Evolutionary conservation across 2,329 filamentous ascomycete genomes (phyloP), one percentile per base, ranked within the genome.

Genomic region (Onygenales sp.): DNA sequence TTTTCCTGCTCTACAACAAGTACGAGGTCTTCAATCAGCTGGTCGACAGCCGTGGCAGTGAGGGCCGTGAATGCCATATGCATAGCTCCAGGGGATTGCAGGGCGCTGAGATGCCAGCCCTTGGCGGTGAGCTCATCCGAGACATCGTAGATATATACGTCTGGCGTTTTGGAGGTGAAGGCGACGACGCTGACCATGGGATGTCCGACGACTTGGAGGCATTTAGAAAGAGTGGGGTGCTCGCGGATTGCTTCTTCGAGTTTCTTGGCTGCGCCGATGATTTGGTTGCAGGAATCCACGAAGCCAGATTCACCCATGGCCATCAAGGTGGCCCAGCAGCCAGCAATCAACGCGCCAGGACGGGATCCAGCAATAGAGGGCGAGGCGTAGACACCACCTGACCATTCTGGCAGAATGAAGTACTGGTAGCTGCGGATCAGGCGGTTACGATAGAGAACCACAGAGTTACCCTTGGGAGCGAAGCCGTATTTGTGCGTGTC

Each of bases 401-500:
- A 84, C 93, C 93, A 98, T 72, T 95, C 88, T 6, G 93, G 86
- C 34, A 86, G 88, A 67, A 98, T 86, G 71, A 95, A 98, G 78
- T 98, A 98, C 72, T 98, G 93, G 71, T 95, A 92, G 54, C 83
- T 83, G 61, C 93, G 84, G 59, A 94, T 81, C 46, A 81, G 74
- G 36, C 84, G 80, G 45, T 83, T 87, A 62, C 93, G 88, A 78
- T 98, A 98, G 42, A 98, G 79, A 11, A 95, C 79, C 1, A 90
- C 93, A 51, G 87, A 93, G 78, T 95, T 98, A 61, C 93, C 93
- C 75, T 98, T 98, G 51, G 93, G 93, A 1, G 93, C 93, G 67
- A 98, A 98, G 39, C 93, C 93, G 68, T 98, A 98, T 71, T 98
- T 98, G 80, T 98, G 93, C 2, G 93, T 98, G 69, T 98, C 93